Evolutionary conservation across 1,284 basidiomycete genomes (phyloP), one percentile per base, ranked within the genome.

Genomic region (Malassezia sympodialis): DNA sequence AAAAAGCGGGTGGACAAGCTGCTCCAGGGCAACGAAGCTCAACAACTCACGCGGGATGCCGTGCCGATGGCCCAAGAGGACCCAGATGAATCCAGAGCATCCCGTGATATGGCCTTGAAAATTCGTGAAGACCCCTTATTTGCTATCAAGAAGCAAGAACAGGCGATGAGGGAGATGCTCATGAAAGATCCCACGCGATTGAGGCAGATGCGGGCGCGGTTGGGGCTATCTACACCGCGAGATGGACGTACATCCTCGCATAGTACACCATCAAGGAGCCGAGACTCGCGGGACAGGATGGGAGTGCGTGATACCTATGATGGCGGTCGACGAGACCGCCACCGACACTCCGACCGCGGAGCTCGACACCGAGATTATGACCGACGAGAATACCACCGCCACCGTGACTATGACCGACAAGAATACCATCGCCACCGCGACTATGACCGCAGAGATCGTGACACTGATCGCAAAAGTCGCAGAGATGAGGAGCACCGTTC

Each of bases 1-100:
- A 98, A 96, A 82, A 96, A 93, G 79, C 79, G 93, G 50, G 91
- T 98, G 1, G 94, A 98, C 76, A 90, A 96, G 78, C 86, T 96
- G 24, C 77, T 98, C 59, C 88, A 83, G 49, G 76, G 73, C 27
- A 87, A 84, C 39, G 88, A 91, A 67, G 88, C 91, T 71, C 85
- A 91, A 54, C 60, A 65, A 80, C 56, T 54, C 11, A 45, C 41
- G 17, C 34, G 51, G 17, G 32, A 35, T 37, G 62, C 46, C 11
- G 52, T 57, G 28, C 46, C 59, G 28, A 61, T 62, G 30, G 49
- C 59, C 4, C 65, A 65, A 40, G 59, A 65, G 24, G 67, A 67
- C 21, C 39, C 62, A 1, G 61, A 62, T 26, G 65, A 65, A 27
- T 90, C 91, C 62, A 86, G 79, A n/a, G 79, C 79, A 26, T 30